These are phyloP conservation scores for Globisporangium spinosum DNA, from an alignment of 352 stramenopile species.

Conservation along the genomic window DNA sequence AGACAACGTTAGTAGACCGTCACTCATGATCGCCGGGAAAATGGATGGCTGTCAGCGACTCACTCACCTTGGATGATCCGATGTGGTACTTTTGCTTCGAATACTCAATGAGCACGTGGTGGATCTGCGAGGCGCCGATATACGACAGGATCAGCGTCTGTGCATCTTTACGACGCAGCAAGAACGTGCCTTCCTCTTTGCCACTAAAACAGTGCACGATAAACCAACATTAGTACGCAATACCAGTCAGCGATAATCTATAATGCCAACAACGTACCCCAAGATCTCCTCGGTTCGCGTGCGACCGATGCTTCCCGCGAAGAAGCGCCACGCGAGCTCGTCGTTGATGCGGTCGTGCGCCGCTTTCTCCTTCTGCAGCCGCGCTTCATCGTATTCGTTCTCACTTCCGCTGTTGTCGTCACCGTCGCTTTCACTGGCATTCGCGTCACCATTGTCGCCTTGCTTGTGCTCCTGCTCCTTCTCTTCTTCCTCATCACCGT, in stretches of 20 bases:
- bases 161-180: conserved; percentile 77
- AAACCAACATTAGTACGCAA: background rate
- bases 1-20: conserved; percentile 1
- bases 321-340: conserved; percentile 72
- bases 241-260: background rate
- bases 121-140: conserved; percentile 52
- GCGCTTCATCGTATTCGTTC: conserved; percentile 33
- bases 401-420: conserved; percentile 25
- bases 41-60: background rate
- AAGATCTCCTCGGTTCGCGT: conserved; percentile 61
- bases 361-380: conserved; percentile 30
- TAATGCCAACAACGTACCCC: conserved; percentile 32
- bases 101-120: conserved; percentile 82
- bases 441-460: background rate
- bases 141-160: conserved; percentile 85
- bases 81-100: conserved; percentile 69
- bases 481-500: background rate
- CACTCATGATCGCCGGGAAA: background rate
- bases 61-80: conserved; percentile 63
- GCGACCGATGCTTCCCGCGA: conserved; percentile 75
- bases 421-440: background rate
- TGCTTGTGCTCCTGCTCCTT: conserved; percentile 13
- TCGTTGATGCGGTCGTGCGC: conserved; percentile 49
- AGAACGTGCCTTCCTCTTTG: conserved; percentile 70
- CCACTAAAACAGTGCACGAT: conserved; percentile 15